Percentiles rank a stretch among this genome's conserved stretches.
Conservation (phyloP, 306 rosid species). For the Medicago lupulina region DNA sequence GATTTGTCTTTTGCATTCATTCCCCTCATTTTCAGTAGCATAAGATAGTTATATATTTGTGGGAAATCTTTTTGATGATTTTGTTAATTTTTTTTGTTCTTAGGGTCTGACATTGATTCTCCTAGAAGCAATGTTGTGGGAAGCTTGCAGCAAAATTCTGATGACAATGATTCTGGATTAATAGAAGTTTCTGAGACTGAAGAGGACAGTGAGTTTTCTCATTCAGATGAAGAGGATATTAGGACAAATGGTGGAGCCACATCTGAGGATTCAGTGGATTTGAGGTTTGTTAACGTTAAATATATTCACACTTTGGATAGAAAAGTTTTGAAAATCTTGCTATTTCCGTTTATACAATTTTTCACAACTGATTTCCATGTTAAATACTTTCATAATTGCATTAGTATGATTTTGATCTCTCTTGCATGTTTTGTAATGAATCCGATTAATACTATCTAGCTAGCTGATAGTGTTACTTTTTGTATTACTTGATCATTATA, state of each 20-base stretch:
- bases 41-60: slow-evolving; percentile 13
- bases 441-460: not conserved
- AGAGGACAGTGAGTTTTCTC: slow-evolving; percentile 53
- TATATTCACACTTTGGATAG: slow-evolving; percentile 9
- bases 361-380: not conserved
- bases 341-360: not conserved
- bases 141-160: not conserved
- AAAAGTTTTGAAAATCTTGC: slow-evolving; percentile 16
- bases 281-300: slow-evolving; percentile 58
- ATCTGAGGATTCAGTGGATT: slow-evolving; percentile 45
- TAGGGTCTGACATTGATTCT: slow-evolving; percentile 54
- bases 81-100: slow-evolving; percentile 14
- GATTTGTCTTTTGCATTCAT: not conserved
- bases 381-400: not conserved
- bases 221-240: slow-evolving; percentile 58
- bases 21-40: slow-evolving; percentile 17
- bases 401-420: not conserved
- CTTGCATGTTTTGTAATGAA: not conserved
- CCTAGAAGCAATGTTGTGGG: slow-evolving; percentile 40
- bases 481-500: slow-evolving; percentile 22
- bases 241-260: slow-evolving; percentile 42
- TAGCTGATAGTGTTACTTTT: slow-evolving; percentile 3
- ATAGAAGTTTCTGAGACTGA: slow-evolving; percentile 59
- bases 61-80: slow-evolving; percentile 17
- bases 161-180: slow-evolving; percentile 33